Percentiles rank a stretch among this genome's conserved stretches.
phyloP scores from a whole-genome alignment of 2,329 filamentous ascomycete genomes.

The Ascochyta viciae-villosae region DNA sequence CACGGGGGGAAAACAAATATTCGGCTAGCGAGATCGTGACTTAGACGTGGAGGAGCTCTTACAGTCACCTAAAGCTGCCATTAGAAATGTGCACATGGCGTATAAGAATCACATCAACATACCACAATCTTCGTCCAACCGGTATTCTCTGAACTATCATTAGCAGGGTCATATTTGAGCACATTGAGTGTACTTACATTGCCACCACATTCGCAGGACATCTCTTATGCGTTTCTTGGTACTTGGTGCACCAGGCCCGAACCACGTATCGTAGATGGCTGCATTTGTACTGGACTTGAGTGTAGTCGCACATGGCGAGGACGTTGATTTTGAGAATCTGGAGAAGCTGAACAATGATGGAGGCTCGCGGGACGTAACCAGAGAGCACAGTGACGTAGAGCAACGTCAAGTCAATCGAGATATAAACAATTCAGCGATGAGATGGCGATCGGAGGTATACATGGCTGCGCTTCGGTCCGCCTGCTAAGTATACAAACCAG shows the following conservation, averaged over 20 bases:
- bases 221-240: conserved; percentile 62
- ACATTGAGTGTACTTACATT: conserved; percentile 44
- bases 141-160: conserved; percentile 51
- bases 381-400: conserved; percentile 4
- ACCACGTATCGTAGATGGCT: conserved; percentile 63
- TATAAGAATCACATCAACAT: conserved; percentile 19
- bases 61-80: conserved; percentile 42
- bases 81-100: conserved; percentile 19
- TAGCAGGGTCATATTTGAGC: conserved; percentile 7
- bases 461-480: conserved; percentile 28
- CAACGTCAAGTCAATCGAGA: conserved; percentile 4
- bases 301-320: conserved; percentile 64
- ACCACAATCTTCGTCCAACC: conserved; percentile 58
- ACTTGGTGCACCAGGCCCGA: conserved; percentile 62
- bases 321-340: conserved; percentile 9
- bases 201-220: conserved; percentile 64
- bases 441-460: conserved; percentile 20
- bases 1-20: conserved; percentile 15
- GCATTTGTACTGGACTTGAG: conserved; percentile 64
- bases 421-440: conserved; percentile 11
- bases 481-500: conserved; percentile 19
- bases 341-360: neutral
- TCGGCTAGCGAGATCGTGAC: conserved; percentile 18
- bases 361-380: neutral
- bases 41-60: conserved; percentile 35